Evolutionary conservation across 495 filamentous ascomycete species (phyloP).

Genomic region (Melanomma pulvis-pyrius): DNA sequence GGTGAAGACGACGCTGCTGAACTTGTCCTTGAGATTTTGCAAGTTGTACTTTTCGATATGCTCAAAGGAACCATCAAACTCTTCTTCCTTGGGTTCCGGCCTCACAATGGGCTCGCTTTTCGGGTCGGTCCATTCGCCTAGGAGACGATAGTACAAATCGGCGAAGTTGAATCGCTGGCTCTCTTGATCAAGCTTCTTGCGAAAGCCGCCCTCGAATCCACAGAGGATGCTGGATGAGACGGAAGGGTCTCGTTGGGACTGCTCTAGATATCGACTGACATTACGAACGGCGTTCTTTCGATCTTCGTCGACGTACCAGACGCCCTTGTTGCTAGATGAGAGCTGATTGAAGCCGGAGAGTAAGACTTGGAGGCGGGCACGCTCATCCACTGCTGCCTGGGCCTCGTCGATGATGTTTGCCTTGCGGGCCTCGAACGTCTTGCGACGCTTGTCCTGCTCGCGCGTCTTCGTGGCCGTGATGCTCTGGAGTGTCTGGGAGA

Average conservation of each 20-base stretch:
- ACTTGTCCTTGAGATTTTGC: conserved; percentile 12
- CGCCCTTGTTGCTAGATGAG: conserved; percentile 11
- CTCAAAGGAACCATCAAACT: conserved; percentile 11
- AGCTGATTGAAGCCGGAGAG: background rate
- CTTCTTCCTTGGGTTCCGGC: background rate
- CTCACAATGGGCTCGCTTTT: background rate
- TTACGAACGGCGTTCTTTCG: background rate
- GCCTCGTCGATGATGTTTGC: background rate
- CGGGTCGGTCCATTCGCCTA: conserved; percentile 17
- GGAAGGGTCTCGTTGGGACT: conserved; percentile 14
- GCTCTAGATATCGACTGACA: conserved; percentile 16
- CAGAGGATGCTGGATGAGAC: background rate
- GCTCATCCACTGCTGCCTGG: background rate
- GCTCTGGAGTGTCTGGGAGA: conserved; percentile 10
- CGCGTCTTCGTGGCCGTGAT: conserved; percentile 19
- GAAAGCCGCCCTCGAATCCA: conserved; percentile 7
- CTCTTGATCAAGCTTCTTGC: conserved; percentile 4
- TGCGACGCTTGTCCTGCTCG: conserved; percentile 15
- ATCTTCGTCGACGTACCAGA: conserved; percentile 9
- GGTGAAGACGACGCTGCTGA: conserved; percentile 13
- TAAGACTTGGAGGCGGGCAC: background rate
- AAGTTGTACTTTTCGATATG: conserved; percentile 10
- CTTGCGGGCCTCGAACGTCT: conserved; percentile 2
- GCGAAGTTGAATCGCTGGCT: conserved; percentile 7
- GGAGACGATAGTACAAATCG: conserved; percentile 12